Evolutionary conservation across 345 rosid species (phyloP), one percentile per base, ranked within the genome.

Genomic region (Trapa bicornis): DNA sequence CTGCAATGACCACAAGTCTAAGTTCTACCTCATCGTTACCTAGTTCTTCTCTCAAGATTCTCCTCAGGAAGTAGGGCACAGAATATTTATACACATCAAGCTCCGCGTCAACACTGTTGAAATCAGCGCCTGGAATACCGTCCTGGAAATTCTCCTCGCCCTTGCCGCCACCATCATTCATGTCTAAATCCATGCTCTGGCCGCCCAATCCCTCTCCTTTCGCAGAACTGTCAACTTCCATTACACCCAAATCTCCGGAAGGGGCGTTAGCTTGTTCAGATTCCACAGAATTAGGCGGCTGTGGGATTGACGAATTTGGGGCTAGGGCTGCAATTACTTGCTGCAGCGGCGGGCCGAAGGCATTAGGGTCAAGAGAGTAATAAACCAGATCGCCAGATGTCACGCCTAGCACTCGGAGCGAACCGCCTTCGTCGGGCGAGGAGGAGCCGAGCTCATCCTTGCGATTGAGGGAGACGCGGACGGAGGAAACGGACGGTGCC

Each of bases 321-420:
- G 48, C 13, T 22, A 22, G 22, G 62, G 66, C 32, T 16, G 57
- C 35, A 9, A 67, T 67, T 15, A 2, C n/a, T 41, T 10, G 6
- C 22, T 37, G 14, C 57, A 12, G 57, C 60, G 5, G 60, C 60
- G 67, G 32, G 8, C 74, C 39, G 45, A 73, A 78, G 32, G 69
- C 72, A 14, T 60, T 32, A 14, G 80, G 77, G 58, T 71, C 37
- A n/a, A 68, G 71, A 64, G 96, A 76, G 80, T 75, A 87, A 65
- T 80, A 87, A 57, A 89, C 45, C 2, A 89, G 83, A 73, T 89
- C 96, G 38, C 98, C 97, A 54, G 88, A 70, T 22, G 87, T 66
- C 9, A 93, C 70, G 15, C 97, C 96, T 22, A 85, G 82, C 33
- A 89, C 82, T 1, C 70, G 80, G 67, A 89, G 68, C 0, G 94